Percentiles rank a stretch among this genome's conserved stretches.
Conservation (phyloP, 139 green algal species). For the Micractinium conductrix region DNA sequence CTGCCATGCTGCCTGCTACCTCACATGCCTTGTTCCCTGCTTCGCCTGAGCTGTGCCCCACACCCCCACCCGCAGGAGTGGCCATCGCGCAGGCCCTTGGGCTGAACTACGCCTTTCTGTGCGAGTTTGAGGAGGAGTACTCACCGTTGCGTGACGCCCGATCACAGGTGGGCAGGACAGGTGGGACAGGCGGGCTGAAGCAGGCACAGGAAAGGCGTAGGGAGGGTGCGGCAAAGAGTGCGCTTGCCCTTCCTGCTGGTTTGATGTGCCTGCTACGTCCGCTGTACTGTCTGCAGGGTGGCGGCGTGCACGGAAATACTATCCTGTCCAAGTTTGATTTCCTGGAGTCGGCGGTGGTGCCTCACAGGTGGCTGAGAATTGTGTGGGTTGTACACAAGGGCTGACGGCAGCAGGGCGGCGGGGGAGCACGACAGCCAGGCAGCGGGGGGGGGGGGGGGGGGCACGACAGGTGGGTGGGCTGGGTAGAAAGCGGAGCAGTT, state of each 20-base stretch:
- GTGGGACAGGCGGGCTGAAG: no score
- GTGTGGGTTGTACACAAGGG: no score
- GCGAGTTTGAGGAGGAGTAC: conserved; percentile 88
- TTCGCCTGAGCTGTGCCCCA: neutral
- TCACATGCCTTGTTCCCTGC: neutral
- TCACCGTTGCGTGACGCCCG: conserved; percentile 48
- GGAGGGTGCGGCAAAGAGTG: no score
- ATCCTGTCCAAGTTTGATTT: conserved; percentile 81
- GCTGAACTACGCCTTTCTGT: conserved; percentile 81
- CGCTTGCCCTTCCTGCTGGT: neutral
- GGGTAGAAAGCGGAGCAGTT: no score
- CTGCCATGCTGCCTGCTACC: neutral
- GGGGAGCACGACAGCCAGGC: no score
- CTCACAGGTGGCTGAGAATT: conserved; percentile 45
- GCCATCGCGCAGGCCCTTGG: conserved; percentile 74
- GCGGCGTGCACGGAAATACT: conserved; percentile 88
- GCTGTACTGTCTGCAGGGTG: conserved; percentile 67
- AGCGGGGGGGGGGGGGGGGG: no score
- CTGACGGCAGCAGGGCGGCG: no score
- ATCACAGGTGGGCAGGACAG: neutral
- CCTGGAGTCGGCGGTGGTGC: conserved; percentile 37
- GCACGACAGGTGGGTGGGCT: no score
- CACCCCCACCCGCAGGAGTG: conserved; percentile 39
- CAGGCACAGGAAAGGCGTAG: no score
- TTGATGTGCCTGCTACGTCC: neutral